These are phyloP conservation scores for Asterionellopsis glacialis DNA, from an alignment of 108 stramenopile genomes.

Conservation along the genomic window DNA sequence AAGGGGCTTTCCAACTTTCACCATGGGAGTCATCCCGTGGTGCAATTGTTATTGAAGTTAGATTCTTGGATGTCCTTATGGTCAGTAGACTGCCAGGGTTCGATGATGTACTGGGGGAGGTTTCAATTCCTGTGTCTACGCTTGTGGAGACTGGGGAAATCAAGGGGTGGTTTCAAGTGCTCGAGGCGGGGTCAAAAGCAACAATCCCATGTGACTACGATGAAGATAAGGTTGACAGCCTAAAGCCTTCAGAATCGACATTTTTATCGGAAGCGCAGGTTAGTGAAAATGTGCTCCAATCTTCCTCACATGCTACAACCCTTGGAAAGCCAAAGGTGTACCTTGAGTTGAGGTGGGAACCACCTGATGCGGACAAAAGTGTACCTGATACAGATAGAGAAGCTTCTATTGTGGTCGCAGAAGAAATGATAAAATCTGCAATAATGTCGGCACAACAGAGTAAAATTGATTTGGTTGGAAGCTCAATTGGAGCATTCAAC, in stretches of 20 bases:
- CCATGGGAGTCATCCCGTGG: constrained; percentile 64
- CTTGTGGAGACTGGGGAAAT: constrained; percentile 47
- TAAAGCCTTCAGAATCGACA: background rate
- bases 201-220: background rate
- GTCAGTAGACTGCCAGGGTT: constrained; percentile 46
- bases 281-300: background rate
- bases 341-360: constrained; percentile 32
- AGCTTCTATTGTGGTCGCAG: constrained; percentile 38
- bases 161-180: constrained; percentile 71
- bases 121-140: constrained; percentile 62
- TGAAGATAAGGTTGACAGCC: background rate
- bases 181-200: constrained; percentile 40
- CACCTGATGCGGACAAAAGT: constrained; percentile 2
- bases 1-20: constrained; percentile 17
- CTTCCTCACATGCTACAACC: background rate
- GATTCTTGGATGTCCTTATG: constrained; percentile 58
- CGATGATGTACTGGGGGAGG: constrained; percentile 70
- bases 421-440: constrained; percentile 57
- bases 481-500: constrained; percentile 68
- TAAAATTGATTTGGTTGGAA: constrained; percentile 60
- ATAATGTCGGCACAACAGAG: constrained; percentile 31
- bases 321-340: constrained; percentile 28
- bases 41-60: constrained; percentile 66
- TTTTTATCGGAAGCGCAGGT: background rate
- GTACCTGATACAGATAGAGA: constrained; percentile 22